These are phyloP conservation scores for Penicillium salamii DNA, from an alignment of 495 filamentous ascomycete species.

Conservation along the genomic window DNA sequence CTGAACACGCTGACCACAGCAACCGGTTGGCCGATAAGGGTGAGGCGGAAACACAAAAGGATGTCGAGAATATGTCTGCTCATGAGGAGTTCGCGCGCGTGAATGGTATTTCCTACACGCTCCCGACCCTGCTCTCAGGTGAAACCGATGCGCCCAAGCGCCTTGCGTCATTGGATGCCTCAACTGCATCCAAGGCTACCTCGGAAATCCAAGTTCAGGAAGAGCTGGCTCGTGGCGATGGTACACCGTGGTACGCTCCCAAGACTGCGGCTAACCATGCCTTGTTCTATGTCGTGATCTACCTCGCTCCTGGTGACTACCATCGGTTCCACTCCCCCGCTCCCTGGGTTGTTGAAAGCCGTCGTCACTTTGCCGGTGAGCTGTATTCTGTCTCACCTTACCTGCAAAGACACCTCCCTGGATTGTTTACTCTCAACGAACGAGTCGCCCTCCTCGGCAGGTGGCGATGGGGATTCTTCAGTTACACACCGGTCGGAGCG, in stretches of 20 bases:
- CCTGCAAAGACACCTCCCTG: slow-evolving; percentile 84
- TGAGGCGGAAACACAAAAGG: slow-evolving; percentile 25
- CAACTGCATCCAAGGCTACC: slow-evolving; percentile 58
- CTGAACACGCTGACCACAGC: slow-evolving; percentile 38
- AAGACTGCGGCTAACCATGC: slow-evolving; percentile 56
- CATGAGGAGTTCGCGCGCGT: slow-evolving; percentile 93
- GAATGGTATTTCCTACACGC: slow-evolving; percentile 95
- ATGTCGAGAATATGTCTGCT: slow-evolving; percentile 55
- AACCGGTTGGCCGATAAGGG: slow-evolving; percentile 36
- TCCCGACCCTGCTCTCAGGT: slow-evolving; percentile 87
- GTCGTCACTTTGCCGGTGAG: slow-evolving; percentile 95
- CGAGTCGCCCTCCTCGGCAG: slow-evolving; percentile 88
- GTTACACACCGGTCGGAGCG: slow-evolving; percentile 90
- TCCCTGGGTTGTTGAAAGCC: slow-evolving; percentile 87
- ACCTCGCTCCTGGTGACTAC: slow-evolving; percentile 98
- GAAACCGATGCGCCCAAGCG: slow-evolving; percentile 32
- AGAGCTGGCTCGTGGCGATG: slow-evolving; percentile 72
- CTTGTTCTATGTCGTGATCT: slow-evolving; percentile 95
- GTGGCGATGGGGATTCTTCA: slow-evolving; percentile 98
- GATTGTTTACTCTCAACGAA: slow-evolving; percentile 95
- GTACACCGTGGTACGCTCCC: slow-evolving; percentile 72
- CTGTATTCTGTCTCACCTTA: slow-evolving; percentile 94
- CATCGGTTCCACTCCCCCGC: slow-evolving; percentile 96
- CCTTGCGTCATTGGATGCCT: slow-evolving; percentile 55
- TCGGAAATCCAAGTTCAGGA: slow-evolving; percentile 80